Evolutionary conservation across 148 eudicot genomes (phyloP).

Genomic region (Cornus kousa): DNA sequence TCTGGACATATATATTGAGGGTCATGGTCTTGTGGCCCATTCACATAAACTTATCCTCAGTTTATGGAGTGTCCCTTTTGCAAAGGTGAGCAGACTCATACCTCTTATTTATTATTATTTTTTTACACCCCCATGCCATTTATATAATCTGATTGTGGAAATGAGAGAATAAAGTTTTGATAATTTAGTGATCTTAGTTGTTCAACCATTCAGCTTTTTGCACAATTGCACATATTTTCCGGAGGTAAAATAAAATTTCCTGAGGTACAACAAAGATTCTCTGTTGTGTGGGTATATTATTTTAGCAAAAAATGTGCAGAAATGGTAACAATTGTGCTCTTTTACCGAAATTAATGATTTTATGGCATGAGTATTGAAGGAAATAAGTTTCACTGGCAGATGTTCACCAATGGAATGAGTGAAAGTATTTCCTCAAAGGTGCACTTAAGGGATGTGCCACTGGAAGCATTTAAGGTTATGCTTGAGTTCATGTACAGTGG

Average conservation of each 20-base stretch:
- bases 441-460: constrained; percentile 62
- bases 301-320: background rate
- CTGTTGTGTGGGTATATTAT: background rate
- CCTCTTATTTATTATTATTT: background rate
- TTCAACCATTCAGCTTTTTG: background rate
- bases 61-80: constrained; percentile 83
- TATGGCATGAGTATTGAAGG: background rate
- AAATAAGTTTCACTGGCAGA: constrained; percentile 48
- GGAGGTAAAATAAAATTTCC: background rate
- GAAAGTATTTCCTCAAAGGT: constrained; percentile 67
- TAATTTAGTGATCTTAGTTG: background rate
- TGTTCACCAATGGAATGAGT: constrained; percentile 96
- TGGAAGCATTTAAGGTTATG: constrained; percentile 67
- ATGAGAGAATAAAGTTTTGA: background rate
- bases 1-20: constrained; percentile 59
- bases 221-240: background rate
- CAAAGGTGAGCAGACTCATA: constrained; percentile 54
- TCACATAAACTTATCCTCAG: constrained; percentile 79
- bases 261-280: background rate
- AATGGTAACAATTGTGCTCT: constrained; percentile 1
- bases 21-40: constrained; percentile 45
- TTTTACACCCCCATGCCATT: constrained; percentile 1
- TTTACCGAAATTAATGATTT: background rate
- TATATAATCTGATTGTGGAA: background rate
- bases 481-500: constrained; percentile 78